Evolutionary conservation across 2,329 filamentous ascomycete species (phyloP), one percentile per base, ranked within the genome.

Genomic region (Pseudogymnoascus sp.): DNA sequence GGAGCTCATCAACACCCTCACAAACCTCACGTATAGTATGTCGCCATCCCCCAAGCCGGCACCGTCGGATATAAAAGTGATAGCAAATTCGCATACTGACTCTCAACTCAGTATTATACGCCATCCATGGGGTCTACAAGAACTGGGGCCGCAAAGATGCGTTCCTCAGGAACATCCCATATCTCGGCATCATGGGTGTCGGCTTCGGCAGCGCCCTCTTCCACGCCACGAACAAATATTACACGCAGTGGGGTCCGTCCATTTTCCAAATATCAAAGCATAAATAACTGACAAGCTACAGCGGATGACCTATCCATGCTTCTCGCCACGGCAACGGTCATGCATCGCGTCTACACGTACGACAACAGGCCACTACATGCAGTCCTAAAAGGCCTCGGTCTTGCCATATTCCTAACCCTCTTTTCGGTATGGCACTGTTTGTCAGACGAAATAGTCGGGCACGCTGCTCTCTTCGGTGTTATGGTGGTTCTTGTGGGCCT

Each of bases 251-350:
- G 77, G 75, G 77, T 77, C 79, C 43, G 72, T 72, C 26, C 82
- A 79, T 0, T 75, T 76, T 59, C 60, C 5, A 24, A 11, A 6
- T 59, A 14, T 35, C 0, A 11, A 33, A 33, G 31, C 4, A 33
- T 11, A 33, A 11, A 11, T 33, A 11, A 60, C 60, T 65, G 33
- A 60, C 35, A 59, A 26, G 6, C 3, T 24, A 1, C 12, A 71
- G 78, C 77, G 66, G 84, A 86, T 67, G 83, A 86, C 67, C 73
- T 85, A n/a, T 81, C 81, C 62, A 85, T 85, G 83, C 77, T 85
- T 31, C 72, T 82, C 11, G 77, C 84, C 4, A 78, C 77, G 22
- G 81, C 79, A 65, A 75, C 81, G 0, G 76, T 85, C 62, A 74
- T 85, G 4, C 80, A 83, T 59, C 78, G 79, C 59, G 72, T 81